Base-by-base conservation (phyloP, 1,139 yeast species). In the Yamadazyma songkhlaensis region DNA sequence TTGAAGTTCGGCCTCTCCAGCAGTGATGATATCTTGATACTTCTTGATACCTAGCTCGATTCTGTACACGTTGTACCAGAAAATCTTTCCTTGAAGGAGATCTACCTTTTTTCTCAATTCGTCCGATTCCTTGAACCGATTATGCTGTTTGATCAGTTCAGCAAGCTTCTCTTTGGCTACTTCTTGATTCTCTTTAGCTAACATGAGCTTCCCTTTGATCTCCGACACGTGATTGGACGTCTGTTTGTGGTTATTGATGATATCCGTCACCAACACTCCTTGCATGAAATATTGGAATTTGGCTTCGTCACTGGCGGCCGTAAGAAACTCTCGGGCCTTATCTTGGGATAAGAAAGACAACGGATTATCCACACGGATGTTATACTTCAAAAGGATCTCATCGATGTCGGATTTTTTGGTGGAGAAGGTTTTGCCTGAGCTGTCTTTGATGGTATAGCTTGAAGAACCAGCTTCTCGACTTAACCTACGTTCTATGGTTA, bases 261-360 rank as follows among this genome's bases (percentile, higher is more conserved):
- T 79, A 37, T 81, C 85, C 39, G 76, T 80, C 40, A 87, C 69
- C 48, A 81, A 70, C 4, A 94, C 81, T 22, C 95, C 96, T 40
- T 77, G 76, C 87, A 85, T 84, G 55, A 88, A 87, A 51, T 77
- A 82, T 17, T 71, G 72, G 57, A 80, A 90, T 57, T 89, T 87
- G 35, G 77, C 80, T 31, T 70, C 70, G 41, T 86, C 85, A 2
- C 85, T 73, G 3, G 92, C 79, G 21, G 81, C 78, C 0, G 95
- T 84, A 40, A 94, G 65, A 54, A 94, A 92, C 17, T 92, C 86
- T 47, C 96, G 75, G 1, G 99, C 98, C 43, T 84, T 86, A 51
- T 94, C 97, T 57, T 94, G 99, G 0, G 96, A 87, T 36, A 94
- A 67, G 50, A 94, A 86, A 2, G 96, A 88, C 75, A 94, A 79